These are phyloP conservation scores for Rhodotorula paludigena DNA, from an alignment of 768 basidiomycete genomes.

Conservation along the genomic window DNA sequence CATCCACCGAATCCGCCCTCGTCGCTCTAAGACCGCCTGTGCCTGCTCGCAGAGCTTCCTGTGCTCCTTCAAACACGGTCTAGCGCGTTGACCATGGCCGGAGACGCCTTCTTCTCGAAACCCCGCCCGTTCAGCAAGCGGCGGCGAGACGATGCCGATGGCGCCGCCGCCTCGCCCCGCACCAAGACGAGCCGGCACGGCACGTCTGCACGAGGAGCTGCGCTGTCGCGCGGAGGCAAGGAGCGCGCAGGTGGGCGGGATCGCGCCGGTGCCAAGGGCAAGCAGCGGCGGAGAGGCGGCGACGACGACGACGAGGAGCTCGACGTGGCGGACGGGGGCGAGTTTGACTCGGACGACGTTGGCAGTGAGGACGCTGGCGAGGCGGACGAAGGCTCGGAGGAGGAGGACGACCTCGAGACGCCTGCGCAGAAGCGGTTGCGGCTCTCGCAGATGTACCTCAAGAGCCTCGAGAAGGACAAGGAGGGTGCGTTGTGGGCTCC, in stretches of 20 bases:
- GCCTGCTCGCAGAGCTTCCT: neutral
- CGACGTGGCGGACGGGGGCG: conserved; percentile 24
- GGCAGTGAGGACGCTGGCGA: conserved; percentile 48
- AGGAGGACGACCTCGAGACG: conserved; percentile 78
- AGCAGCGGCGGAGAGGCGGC: conserved; percentile 25
- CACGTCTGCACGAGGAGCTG: conserved; percentile 1
- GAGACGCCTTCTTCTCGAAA: conserved; percentile 38
- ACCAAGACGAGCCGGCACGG: neutral
- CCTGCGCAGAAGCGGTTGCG: conserved; percentile 87
- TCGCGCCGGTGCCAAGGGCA: conserved; percentile 10
- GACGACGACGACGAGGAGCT: conserved; percentile 29
- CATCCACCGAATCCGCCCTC: neutral
- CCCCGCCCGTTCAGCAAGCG: conserved; percentile 37
- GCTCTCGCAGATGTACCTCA: conserved; percentile 82
- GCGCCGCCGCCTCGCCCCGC: conserved; percentile 1
- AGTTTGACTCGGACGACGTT: conserved; percentile 35
- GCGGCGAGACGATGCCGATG: conserved; percentile 6
- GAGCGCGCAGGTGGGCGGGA: neutral
- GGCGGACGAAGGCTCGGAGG: conserved; percentile 57
- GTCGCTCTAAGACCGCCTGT: neutral
- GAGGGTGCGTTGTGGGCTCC: conserved; percentile 50
- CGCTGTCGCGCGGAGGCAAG: neutral
- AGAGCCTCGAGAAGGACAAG: conserved; percentile 72
- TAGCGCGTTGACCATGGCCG: conserved; percentile 9
- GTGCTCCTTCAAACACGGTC: neutral